These are phyloP conservation scores for Cryptosporidium sp. DNA, from an alignment of 169 alveolate species.

Conservation along the genomic window DNA sequence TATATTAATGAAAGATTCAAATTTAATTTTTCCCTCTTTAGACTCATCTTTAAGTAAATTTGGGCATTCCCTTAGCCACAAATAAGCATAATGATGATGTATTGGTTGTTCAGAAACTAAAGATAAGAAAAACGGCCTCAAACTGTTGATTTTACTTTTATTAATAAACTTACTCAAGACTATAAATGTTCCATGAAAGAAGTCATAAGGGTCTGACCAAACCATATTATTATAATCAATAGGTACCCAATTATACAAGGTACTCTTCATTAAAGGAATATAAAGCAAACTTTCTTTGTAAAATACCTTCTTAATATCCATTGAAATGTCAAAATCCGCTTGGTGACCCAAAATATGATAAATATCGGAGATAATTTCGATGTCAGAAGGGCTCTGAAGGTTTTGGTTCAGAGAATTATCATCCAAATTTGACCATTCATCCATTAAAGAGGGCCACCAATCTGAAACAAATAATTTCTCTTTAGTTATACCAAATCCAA, in stretches of 20 bases:
- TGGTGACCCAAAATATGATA: constrained; percentile 40
- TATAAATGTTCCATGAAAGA: constrained; percentile 57
- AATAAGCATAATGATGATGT: constrained; percentile 63
- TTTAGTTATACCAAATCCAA: constrained; percentile 54
- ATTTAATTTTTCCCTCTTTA: constrained; percentile 30
- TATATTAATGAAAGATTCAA: constrained; percentile 48
- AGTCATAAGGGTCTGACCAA: constrained; percentile 72
- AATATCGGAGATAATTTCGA: constrained; percentile 38
- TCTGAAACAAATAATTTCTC: constrained; percentile 31
- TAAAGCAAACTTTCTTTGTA: constrained; percentile 25
- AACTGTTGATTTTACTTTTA: neutral
- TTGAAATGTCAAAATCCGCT: constrained; percentile 57
- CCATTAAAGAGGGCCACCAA: constrained; percentile 46
- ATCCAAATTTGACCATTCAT: constrained; percentile 19
- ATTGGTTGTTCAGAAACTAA: constrained; percentile 46
- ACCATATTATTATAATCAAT: constrained; percentile 52
- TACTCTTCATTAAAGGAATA: constrained; percentile 62
- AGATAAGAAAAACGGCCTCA: constrained; percentile 54
- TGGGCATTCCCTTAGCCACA: constrained; percentile 64
- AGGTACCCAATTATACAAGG: constrained; percentile 55
- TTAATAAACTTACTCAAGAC: constrained; percentile 38
- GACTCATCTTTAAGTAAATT: constrained; percentile 37
- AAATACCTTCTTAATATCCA: constrained; percentile 27
- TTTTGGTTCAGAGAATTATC: neutral
- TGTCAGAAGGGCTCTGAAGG: neutral